Evolutionary conservation across 495 filamentous ascomycete genomes (phyloP), one percentile per base, ranked within the genome.

Genomic region (Daldinia loculata): DNA sequence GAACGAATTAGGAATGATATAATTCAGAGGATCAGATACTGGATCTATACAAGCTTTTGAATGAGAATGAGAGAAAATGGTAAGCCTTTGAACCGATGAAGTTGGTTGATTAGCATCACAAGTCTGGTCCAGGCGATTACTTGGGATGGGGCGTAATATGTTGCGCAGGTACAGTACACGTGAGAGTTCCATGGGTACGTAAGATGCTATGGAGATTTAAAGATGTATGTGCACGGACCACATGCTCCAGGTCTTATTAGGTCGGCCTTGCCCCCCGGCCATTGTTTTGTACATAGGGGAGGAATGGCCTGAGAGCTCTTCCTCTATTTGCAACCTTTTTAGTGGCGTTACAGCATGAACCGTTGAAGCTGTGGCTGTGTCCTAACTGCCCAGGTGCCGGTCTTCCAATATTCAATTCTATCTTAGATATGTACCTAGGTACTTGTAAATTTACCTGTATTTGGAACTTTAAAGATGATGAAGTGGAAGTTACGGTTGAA

Each of bases 131-230:
- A 53, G 50, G 50, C 50, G 5, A 24, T 53, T 53, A 12, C 50
- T 53, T 53, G 26, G 50, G 27, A 24, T 48, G 24, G 50, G 24
- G 15, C 27, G 50, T 30, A 53, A 53, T 53, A 68, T 72, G 64
- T 68, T 68, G 64, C 70, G 70, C 65, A 72, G 61, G 61, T 67
- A 61, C 70, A 61, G 53, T 56, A 56, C 66, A 73, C 70, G 70
- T 73, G 70, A 73, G 66, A 65, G 65, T 51, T 57, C 65, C 61
- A 72, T 56, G 50, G 70, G 64, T 68, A 65, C 69, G 55, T 62
- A 50, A 67, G 63, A 53, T 68, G 24, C 55, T 63, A 58, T 58
- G 59, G 63, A 62, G 63, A 64, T 61, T 66, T 29, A 12, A 60
- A 61, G 38, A 57, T 65, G 34, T 38, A 32, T 34, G 27, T 19